phyloP scores from a whole-genome alignment of 306 rosid species.

The Medicago truncatula region MtrunA17r5.0-ANR NC_053042.1:16445001-16445500 shows the following conservation, averaged over 20 bases:
- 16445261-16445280: not conserved
- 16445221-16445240: slow-evolving; percentile 11
- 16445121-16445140: slow-evolving; percentile 27
- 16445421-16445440: too few relatives aligned
- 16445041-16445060: slow-evolving; percentile 19
- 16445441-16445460: too few relatives aligned
- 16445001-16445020: slow-evolving; percentile 9
- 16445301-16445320: not conserved
- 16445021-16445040: slow-evolving; percentile 3
- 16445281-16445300: slow-evolving; percentile 1
- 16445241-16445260: not conserved
- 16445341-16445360: not conserved
- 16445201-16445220: slow-evolving; percentile 11
- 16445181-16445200: not conserved
- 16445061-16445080: slow-evolving; percentile 21
- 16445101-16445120: not conserved
- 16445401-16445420: too few relatives aligned
- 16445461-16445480: too few relatives aligned
- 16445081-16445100: not conserved
- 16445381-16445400: too few relatives aligned
- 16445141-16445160: not conserved
- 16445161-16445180: not conserved
- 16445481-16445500: too few relatives aligned
- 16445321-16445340: not conserved
- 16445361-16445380: too few relatives aligned